A percentile compares a stretch with the other conserved stretches of the same genome.
phyloP scores from a whole-genome alignment of 768 basidiomycete species.

The Lenzites betulinus region DNA sequence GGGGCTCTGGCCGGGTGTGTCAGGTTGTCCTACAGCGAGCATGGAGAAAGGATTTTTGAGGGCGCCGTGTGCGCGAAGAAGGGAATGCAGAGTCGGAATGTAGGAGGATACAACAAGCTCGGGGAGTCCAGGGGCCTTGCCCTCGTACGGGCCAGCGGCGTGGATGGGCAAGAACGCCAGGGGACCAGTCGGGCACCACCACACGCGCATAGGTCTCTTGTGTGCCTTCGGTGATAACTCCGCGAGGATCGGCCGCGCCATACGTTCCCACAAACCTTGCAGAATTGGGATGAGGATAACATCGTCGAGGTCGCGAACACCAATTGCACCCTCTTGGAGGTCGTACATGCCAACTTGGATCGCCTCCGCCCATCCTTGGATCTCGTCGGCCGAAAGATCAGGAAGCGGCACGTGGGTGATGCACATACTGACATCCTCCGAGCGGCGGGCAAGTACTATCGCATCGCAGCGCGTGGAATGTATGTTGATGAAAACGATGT shows the following conservation, averaged over 20 bases:
- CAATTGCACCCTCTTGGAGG: neutral
- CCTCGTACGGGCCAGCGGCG: constrained; percentile 2
- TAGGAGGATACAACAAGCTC: constrained; percentile 7
- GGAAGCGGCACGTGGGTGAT: neutral
- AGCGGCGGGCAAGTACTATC: neutral
- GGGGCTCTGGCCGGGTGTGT: neutral
- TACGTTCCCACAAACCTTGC: neutral
- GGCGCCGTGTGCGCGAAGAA: neutral
- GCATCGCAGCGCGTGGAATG: neutral
- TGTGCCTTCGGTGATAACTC: neutral
- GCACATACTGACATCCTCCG: neutral
- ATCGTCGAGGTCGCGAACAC: constrained; percentile 1
- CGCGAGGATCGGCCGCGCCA: neutral
- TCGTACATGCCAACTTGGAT: constrained; percentile 1
- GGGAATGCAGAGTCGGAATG: constrained; percentile 4
- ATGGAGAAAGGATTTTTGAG: neutral
- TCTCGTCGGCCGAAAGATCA: neutral
- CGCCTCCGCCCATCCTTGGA: neutral
- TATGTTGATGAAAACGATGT: neutral
- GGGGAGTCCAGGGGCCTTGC: neutral
- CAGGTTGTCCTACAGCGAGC: neutral
- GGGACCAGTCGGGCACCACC: constrained; percentile 7
- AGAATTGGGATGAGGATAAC: neutral
- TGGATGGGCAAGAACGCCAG: constrained; percentile 2
- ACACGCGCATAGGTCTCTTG: neutral